Evolutionary conservation across 495 filamentous ascomycete species (phyloP).

Genomic region (Pyrenopolyporus hunteri): DNA sequence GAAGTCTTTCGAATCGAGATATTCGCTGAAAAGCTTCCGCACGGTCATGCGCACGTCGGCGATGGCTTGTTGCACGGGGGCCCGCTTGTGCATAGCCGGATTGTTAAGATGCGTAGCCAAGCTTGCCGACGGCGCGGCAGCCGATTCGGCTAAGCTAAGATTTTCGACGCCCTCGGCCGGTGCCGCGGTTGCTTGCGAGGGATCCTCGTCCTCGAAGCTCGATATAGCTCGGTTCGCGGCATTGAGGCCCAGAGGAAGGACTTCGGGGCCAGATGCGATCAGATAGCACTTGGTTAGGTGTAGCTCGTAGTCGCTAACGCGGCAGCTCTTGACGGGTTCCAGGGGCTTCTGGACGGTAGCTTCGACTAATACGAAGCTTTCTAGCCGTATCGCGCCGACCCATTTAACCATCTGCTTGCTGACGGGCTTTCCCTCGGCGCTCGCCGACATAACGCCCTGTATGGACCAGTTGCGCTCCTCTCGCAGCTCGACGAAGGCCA

Average conservation of each 20-base stretch:
- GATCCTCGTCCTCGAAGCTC: slow-evolving; percentile 66
- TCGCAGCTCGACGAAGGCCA: slow-evolving; percentile 88
- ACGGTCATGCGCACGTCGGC: slow-evolving; percentile 79
- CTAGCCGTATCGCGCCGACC: slow-evolving; percentile 74
- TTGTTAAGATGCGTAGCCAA: slow-evolving; percentile 83
- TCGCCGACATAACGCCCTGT: slow-evolving; percentile 73
- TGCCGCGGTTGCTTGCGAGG: slow-evolving; percentile 59
- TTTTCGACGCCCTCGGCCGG: slow-evolving; percentile 63
- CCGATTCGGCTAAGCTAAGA: slow-evolving; percentile 39
- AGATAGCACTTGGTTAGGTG: slow-evolving; percentile 86
- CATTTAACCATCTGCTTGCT: slow-evolving; percentile 94
- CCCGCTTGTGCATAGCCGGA: slow-evolving; percentile 87
- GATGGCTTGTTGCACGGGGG: slow-evolving; percentile 87
- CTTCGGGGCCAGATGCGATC: slow-evolving; percentile 62
- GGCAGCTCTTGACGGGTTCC: slow-evolving; percentile 81
- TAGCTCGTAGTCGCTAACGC: slow-evolving; percentile 76
- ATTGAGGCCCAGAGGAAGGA: slow-evolving; percentile 71
- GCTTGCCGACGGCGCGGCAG: slow-evolving; percentile 65
- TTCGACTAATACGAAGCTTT: slow-evolving; percentile 83
- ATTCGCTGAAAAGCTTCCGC: slow-evolving; percentile 77
- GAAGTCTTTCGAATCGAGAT: slow-evolving; percentile 76
- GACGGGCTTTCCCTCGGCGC: slow-evolving; percentile 56
- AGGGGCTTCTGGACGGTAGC: slow-evolving; percentile 80
- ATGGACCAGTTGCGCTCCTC: slow-evolving; percentile 79
- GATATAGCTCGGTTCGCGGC: slow-evolving; percentile 70